These are phyloP conservation scores for Phytomonas sp. DNA, from an alignment of 208 protist genomes.

Conservation along the genomic window DNA sequence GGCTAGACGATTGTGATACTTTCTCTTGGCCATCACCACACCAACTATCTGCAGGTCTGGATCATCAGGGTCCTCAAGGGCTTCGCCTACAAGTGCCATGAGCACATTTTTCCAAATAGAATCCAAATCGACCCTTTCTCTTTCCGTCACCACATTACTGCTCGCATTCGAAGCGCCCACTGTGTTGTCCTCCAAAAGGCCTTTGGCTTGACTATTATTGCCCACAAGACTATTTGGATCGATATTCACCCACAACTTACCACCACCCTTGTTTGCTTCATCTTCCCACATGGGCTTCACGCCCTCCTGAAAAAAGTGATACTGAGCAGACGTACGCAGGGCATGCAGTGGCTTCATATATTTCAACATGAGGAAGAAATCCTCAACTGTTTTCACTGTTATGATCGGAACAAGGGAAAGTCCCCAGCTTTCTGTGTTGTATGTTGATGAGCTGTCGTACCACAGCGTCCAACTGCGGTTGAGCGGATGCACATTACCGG, in stretches of 20 bases:
- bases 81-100: slow-evolving; percentile 75
- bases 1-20: slow-evolving; percentile 73
- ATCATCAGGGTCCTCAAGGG: slow-evolving; percentile 43
- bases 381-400: slow-evolving; percentile 75
- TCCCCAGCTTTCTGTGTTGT: slow-evolving; percentile 71
- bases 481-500: slow-evolving; percentile 29
- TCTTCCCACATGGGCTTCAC: slow-evolving; percentile 91
- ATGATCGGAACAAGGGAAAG: slow-evolving; percentile 66
- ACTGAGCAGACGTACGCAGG: slow-evolving; percentile 72
- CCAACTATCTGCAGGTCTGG: slow-evolving; percentile 41
- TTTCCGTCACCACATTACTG: slow-evolving; percentile 8
- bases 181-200: background rate
- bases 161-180: background rate
- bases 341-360: slow-evolving; percentile 82
- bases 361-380: slow-evolving; percentile 80
- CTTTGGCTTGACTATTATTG: slow-evolving; percentile 9
- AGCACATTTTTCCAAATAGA: slow-evolving; percentile 70
- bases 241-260: slow-evolving; percentile 40
- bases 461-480: slow-evolving; percentile 73
- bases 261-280: slow-evolving; percentile 77
- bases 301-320: slow-evolving; percentile 87
- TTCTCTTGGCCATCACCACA: slow-evolving; percentile 64
- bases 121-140: slow-evolving; percentile 46
- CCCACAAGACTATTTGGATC: slow-evolving; percentile 10
- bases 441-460: slow-evolving; percentile 81